Base-by-base conservation (phyloP, 805 yeast genomes). In the Candida patagonica region DNA sequence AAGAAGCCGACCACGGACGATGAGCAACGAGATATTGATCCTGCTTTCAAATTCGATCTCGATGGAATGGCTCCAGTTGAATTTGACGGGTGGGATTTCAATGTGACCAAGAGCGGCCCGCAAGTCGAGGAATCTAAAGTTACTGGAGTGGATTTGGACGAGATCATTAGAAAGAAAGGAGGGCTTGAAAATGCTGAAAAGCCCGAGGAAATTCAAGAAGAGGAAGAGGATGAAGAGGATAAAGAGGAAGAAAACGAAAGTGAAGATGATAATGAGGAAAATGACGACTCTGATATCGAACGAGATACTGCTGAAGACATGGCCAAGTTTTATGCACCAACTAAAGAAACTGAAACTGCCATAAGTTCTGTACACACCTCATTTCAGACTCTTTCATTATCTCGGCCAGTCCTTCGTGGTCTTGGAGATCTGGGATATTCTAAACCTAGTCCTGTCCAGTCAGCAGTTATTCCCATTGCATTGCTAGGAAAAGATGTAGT, bases 401-500 rank as follows among this genome's bases (percentile, higher is more conserved):
- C 97, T 2, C 76, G 99, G 53, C 98, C 98, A 1, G 74, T 89
- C 9, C 65, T 89, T 45, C 83, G 83, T 55, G 95, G 94, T 27
- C 64, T 92, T 40, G 69, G 82, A 10, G 78, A 78, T 24, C 67
- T 92, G 27, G 94, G 94, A 5, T 92, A 88, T 59, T 57, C 76
- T n/a, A 74, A 72, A 37, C 98, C 98, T 6, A 82, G 96, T 0
- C 95, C 96, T 10, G 85, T 92, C 65, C 98, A 92, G 66, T 70
- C 88, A 45, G 83, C 96, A 1, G 76, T 94, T 6, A 88, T 92
- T 46, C 98, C 99, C 10, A 78, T 89, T 42, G 95, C 96, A 1
- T 68, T 92, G 30, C 59, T 84, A 46, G 99, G 99, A 53, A 89
- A 85, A 57, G 99, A 92, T 62, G 77, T 92, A 38, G 96, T 92